Conservation (phyloP, 768 basidiomycete species). For the Nidularia pulvinata region DNA sequence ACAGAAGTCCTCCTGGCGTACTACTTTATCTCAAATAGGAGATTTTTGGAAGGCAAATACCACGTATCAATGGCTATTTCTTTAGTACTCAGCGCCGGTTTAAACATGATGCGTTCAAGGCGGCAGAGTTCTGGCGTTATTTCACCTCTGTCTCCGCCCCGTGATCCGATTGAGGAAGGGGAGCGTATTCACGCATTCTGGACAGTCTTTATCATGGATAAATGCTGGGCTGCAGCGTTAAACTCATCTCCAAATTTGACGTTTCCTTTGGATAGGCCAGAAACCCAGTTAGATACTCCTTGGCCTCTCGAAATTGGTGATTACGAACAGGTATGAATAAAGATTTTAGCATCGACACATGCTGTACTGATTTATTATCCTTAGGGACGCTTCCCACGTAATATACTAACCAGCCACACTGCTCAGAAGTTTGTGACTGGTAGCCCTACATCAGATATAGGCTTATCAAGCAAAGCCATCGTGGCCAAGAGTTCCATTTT, state of each 20-base stretch:
- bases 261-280: slow-evolving; percentile 4
- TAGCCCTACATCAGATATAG: slow-evolving; percentile 12
- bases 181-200: slow-evolving; percentile 35
- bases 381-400: slow-evolving; percentile 13
- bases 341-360: no score
- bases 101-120: slow-evolving; percentile 29
- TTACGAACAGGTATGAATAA: slow-evolving; percentile 29
- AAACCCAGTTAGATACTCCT: slow-evolving; percentile 27
- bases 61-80: slow-evolving; percentile 37
- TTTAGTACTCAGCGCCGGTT: slow-evolving; percentile 26
- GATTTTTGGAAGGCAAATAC: slow-evolving; percentile 43
- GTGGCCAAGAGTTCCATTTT: slow-evolving; percentile 24
- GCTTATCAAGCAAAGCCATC: slow-evolving; percentile 14
- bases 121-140: slow-evolving; percentile 28
- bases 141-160: slow-evolving; percentile 15
- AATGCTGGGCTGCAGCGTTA: slow-evolving; percentile 41
- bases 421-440: slow-evolving; percentile 15
- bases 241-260: slow-evolving; percentile 25
- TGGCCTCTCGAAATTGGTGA: slow-evolving; percentile 35
- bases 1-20: slow-evolving; percentile 53
- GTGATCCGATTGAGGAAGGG: slow-evolving; percentile 28
- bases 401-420: slow-evolving; percentile 15
- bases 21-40: slow-evolving; percentile 52
- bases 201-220: slow-evolving; percentile 31
- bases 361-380: no score